A percentile compares a stretch with the other conserved stretches of the same genome.
phyloP scores from a whole-genome alignment of 1,284 basidiomycete genomes.

The Trametes hirsuta region DNA sequence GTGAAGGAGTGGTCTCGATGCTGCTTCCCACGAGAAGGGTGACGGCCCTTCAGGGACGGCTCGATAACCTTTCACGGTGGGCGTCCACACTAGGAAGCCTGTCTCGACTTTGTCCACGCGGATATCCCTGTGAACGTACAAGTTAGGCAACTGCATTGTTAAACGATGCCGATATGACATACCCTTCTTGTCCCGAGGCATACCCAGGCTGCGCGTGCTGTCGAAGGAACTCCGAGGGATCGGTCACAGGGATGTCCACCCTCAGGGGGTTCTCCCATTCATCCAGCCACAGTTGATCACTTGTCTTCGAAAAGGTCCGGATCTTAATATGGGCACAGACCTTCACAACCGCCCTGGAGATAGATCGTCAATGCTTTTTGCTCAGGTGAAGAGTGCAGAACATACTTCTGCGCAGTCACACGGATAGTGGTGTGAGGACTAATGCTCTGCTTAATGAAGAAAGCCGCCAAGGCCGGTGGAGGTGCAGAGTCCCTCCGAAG shows the following conservation, averaged over 20 bases:
- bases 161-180: neutral
- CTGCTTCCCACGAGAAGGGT: slow-evolving; percentile 66
- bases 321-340: slow-evolving; percentile 83
- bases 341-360: slow-evolving; percentile 70
- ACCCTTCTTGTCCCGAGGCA: slow-evolving; percentile 20
- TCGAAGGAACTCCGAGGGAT: slow-evolving; percentile 51
- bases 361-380: neutral
- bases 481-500: slow-evolving; percentile 77
- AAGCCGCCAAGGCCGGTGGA: slow-evolving; percentile 64
- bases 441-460: slow-evolving; percentile 69
- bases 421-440: slow-evolving; percentile 87
- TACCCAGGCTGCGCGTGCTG: slow-evolving; percentile 46
- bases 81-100: slow-evolving; percentile 88
- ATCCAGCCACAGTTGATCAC: slow-evolving; percentile 78
- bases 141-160: neutral
- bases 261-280: slow-evolving; percentile 80
- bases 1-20: slow-evolving; percentile 62
- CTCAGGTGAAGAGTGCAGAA: slow-evolving; percentile 8
- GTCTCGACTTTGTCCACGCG: slow-evolving; percentile 82
- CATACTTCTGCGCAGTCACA: slow-evolving; percentile 61
- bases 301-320: slow-evolving; percentile 74
- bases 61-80: slow-evolving; percentile 71
- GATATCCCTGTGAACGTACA: slow-evolving; percentile 39
- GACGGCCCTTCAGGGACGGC: slow-evolving; percentile 49
- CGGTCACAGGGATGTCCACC: slow-evolving; percentile 53